phyloP scores from a whole-genome alignment of 768 basidiomycete species.

The Lentinula aciculospora region DNA sequence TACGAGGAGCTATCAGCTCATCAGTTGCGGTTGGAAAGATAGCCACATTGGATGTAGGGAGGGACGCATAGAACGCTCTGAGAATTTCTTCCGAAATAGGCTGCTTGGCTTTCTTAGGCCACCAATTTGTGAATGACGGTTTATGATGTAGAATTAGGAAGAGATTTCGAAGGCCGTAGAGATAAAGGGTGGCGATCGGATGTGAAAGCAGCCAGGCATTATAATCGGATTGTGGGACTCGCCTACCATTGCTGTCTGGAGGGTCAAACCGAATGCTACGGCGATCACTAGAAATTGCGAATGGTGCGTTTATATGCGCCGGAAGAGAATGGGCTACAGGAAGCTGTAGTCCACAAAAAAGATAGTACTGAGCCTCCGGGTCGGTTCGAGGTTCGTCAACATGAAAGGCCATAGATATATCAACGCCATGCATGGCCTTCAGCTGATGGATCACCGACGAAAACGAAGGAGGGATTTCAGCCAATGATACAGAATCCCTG shows the following conservation, averaged over 20 bases:
- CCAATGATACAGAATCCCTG: not conserved
- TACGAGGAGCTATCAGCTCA: constrained; percentile 8
- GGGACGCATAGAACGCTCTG: constrained; percentile 12
- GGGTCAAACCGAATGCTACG: constrained; percentile 17
- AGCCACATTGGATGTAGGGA: constrained; percentile 1
- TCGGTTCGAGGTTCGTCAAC: not conserved
- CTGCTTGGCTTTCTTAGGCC: constrained; percentile 10
- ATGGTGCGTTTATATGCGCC: constrained; percentile 16
- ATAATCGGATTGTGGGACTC: constrained; percentile 13
- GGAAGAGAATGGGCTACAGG: constrained; percentile 15
- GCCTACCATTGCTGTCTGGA: constrained; percentile 12
- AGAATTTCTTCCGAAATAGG: constrained; percentile 12
- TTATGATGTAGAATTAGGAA: not conserved
- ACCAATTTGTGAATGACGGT: constrained; percentile 8
- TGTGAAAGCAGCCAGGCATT: constrained; percentile 18
- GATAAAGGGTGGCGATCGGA: constrained; percentile 13
- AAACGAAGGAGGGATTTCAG: not conserved
- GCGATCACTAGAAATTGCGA: constrained; percentile 16
- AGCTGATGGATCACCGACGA: not conserved
- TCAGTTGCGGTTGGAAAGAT: constrained; percentile 10
- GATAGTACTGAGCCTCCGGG: not conserved
- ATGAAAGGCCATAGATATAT: constrained; percentile 4
- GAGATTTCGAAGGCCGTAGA: constrained; percentile 8
- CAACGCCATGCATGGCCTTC: not conserved
- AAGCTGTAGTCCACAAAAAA: constrained; percentile 17